Base-by-base conservation (phyloP, 306 rosid species). In the Fragaria vesca region DNA sequence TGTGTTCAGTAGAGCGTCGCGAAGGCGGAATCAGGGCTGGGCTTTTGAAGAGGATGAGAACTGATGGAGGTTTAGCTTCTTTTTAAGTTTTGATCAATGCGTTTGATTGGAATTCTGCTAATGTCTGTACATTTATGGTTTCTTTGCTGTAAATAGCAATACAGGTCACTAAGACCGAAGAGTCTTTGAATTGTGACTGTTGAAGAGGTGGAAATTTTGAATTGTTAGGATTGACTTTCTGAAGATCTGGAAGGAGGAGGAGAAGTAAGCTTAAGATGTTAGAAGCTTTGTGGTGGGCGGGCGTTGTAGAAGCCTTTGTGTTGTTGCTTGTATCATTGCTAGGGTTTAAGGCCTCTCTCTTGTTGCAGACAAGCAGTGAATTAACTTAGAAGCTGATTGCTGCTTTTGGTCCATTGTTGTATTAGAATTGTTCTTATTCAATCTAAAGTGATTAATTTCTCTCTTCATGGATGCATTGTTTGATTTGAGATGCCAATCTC, bases 91-190 rank as follows among this genome's bases (percentile, higher is more conserved):
- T 40, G 61, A 48, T 71, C 34, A 45, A 36, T 57, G 52, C 11
- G 0, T 71, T 58, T 26, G 4, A 69, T 75, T 81, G 40, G 66
- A 71, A 15, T 79, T 79, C 62, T 42, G 79, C 54, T 63, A 32
- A 36, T 61, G 76, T 51, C 50, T 67, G 55, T 57, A 62, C 54
- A 38, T 42, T 75, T 82, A 69, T 60, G 50, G 80, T 78, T 77
- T 71, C 24, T 63, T 63, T 76, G 79, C 71, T 85, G 86, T 85
- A 88, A 65, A 83, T 88, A 88, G 78, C 81, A 70, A 77, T 61
- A 76, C 77, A 63, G 62, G 81, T 73, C 78, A 38, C 50, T 77
- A 40, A 34, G 66, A 60, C 71, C 58, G 40, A 75, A 70, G 81
- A 84, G 61, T 78, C 60, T 51, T 51, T 69, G 75, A 57, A 79